Percentiles rank a stretch among this genome's conserved stretches.
Conservation (phyloP, 352 stramenopile genomes). For the Pythium volutum region DNA sequence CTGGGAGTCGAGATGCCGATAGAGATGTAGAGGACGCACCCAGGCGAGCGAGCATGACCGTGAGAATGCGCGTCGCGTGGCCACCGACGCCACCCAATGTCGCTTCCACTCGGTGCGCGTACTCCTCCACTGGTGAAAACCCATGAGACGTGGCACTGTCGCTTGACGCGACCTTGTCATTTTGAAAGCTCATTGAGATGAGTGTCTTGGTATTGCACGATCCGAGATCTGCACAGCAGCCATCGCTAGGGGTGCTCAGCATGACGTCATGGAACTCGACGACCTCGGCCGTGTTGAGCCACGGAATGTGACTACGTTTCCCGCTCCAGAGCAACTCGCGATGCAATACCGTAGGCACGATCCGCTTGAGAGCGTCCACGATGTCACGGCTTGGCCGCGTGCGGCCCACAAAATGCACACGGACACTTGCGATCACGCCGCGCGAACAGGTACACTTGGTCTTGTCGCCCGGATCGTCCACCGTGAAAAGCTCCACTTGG, state of each 20-base stretch:
- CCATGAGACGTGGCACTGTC: neutral
- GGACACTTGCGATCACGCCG: slow-evolving; percentile 25
- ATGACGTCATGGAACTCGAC: slow-evolving; percentile 29
- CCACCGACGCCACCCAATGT: slow-evolving; percentile 40
- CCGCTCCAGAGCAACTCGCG: slow-evolving; percentile 41
- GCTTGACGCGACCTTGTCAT: neutral
- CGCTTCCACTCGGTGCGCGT: slow-evolving; percentile 29
- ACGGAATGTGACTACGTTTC: slow-evolving; percentile 31
- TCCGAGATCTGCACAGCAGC: slow-evolving; percentile 39
- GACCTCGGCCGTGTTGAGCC: slow-evolving; percentile 42
- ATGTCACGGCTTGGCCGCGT: slow-evolving; percentile 36
- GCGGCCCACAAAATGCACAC: slow-evolving; percentile 39
- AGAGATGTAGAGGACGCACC: neutral
- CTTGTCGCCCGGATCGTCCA: neutral
- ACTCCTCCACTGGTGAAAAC: slow-evolving; percentile 31
- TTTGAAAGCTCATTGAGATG: slow-evolving; percentile 33
- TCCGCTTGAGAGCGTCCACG: slow-evolving; percentile 32
- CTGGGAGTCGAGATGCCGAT: neutral
- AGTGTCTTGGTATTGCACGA: slow-evolving; percentile 23
- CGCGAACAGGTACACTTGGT: slow-evolving; percentile 31
- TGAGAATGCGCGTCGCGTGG: slow-evolving; percentile 36
- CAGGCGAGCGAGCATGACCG: slow-evolving; percentile 38
- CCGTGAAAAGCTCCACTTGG: slow-evolving; percentile 1
- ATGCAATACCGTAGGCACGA: slow-evolving; percentile 34
- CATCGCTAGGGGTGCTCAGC: slow-evolving; percentile 21